phyloP scores from a whole-genome alignment of 202 grass and related monocot species.

The Digitaria exilis region DNA sequence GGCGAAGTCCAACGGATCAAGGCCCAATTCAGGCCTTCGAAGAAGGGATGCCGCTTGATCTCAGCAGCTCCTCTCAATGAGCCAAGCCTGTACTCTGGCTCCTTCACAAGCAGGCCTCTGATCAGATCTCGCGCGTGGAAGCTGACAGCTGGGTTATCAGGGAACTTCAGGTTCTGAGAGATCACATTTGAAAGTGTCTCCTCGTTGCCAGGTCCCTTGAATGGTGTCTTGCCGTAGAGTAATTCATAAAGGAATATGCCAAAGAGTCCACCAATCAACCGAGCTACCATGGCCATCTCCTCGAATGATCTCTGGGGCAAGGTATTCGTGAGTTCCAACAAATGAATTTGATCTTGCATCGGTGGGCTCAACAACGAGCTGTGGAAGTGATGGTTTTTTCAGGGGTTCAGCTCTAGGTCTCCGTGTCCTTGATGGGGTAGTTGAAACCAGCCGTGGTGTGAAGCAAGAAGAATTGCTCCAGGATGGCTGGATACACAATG shows the following conservation, averaged over 20 bases:
- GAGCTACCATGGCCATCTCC: constrained; percentile 98
- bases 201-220: constrained; percentile 81
- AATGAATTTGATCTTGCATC: constrained; percentile 96
- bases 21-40: constrained; percentile 97
- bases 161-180: constrained; percentile 86
- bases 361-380: constrained; percentile 90
- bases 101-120: constrained; percentile 83
- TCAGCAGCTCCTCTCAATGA: constrained; percentile 86
- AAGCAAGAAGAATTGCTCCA: constrained; percentile 92
- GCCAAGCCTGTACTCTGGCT: constrained; percentile 84
- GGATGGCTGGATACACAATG: constrained; percentile 84
- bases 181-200: constrained; percentile 96
- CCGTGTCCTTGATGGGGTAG: constrained; percentile 45
- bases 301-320: constrained; percentile 97
- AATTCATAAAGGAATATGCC: constrained; percentile 96
- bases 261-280: constrained; percentile 97
- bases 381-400: constrained; percentile 75
- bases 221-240: constrained; percentile 84
- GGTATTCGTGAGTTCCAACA: constrained; percentile 94
- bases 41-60: constrained; percentile 95
- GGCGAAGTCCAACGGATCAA: constrained; percentile 82
- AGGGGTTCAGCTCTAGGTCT: constrained; percentile 57
- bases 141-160: constrained; percentile 70
- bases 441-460: constrained; percentile 74
- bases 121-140: constrained; percentile 84